Conservation (phyloP, 768 basidiomycete species). For the Fomitopsis pulvina region DNA sequence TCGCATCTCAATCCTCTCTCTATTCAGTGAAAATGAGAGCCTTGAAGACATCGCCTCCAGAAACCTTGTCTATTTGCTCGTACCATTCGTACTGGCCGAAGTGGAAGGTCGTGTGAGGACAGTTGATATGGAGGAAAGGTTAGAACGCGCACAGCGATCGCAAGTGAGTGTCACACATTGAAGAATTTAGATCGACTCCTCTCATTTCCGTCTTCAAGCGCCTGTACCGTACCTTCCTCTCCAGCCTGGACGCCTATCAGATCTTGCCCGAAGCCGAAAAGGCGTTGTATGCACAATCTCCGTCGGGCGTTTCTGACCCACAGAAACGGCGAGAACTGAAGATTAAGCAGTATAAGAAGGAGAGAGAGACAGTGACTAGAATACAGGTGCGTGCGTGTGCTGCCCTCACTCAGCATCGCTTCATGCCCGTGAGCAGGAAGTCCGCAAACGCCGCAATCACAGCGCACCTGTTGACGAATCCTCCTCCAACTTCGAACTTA, state of each 20-base stretch:
- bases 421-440: conserved; percentile 28
- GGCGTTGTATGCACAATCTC: conserved; percentile 42
- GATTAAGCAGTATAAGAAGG: conserved; percentile 84
- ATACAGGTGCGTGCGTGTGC: conserved; percentile 62
- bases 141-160: conserved; percentile 45
- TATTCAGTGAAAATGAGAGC: conserved; percentile 82
- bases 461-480: conserved; percentile 22
- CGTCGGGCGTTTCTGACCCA: conserved; percentile 51
- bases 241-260: conserved; percentile 54
- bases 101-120: conserved; percentile 54
- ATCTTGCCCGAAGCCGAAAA: conserved; percentile 59
- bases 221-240: conserved; percentile 21
- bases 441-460: conserved; percentile 50
- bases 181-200: neutral
- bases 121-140: conserved; percentile 49
- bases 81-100: conserved; percentile 64
- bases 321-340: conserved; percentile 76
- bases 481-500: conserved; percentile 53
- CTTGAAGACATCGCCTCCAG: conserved; percentile 77
- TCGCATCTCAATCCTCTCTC: conserved; percentile 50
- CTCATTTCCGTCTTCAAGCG: conserved; percentile 5
- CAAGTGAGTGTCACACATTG: conserved; percentile 39
- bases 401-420: neutral
- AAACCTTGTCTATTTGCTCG: conserved; percentile 69
- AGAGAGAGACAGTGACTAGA: conserved; percentile 69